Conservation (phyloP, 768 basidiomycete species). For the Mycena venus region DNA sequence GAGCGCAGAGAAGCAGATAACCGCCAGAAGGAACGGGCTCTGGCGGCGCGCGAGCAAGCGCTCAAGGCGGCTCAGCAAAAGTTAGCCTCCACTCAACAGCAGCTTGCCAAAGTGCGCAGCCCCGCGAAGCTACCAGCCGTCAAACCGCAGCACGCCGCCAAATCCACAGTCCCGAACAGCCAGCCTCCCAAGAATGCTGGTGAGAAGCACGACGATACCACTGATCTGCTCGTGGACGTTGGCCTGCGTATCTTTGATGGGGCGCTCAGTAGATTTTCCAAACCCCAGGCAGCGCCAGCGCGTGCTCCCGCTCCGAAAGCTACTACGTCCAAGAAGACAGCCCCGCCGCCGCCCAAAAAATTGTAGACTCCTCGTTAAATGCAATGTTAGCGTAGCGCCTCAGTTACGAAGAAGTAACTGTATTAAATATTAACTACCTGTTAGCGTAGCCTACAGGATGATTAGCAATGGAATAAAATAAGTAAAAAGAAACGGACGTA, state of each 20-base stretch:
- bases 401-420: no score
- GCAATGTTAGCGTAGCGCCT: no score
- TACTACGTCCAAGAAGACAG: background rate
- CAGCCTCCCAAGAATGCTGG: background rate
- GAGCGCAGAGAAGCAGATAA: background rate
- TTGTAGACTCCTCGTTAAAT: no score
- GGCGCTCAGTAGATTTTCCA: background rate
- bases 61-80: background rate
- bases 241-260: background rate
- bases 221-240: background rate
- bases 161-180: background rate
- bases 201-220: background rate
- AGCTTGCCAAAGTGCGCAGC: background rate
- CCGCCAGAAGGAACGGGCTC: background rate
- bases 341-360: background rate
- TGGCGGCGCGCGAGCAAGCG: conserved; percentile 1
- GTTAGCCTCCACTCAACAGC: background rate
- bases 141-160: background rate
- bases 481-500: no score
- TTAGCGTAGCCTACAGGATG: no score
- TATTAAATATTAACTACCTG: no score
- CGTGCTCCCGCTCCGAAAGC: background rate
- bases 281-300: background rate
- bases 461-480: no score
- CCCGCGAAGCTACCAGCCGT: background rate